These are phyloP conservation scores for Globisporangium splendens DNA, from an alignment of 352 stramenopile species.

Conservation along the genomic window DNA sequence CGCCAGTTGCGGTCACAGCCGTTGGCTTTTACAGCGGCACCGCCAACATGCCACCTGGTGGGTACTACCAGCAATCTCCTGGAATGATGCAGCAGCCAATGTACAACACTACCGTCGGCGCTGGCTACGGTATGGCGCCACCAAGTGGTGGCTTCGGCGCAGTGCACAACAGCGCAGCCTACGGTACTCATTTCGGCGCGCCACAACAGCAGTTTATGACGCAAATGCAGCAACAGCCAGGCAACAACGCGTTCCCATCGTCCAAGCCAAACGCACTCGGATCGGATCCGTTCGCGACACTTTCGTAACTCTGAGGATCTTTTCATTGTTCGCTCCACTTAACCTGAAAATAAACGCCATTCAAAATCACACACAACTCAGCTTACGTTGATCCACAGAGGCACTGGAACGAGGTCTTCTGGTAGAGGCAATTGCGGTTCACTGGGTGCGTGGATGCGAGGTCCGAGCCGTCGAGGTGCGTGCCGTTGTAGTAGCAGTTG, in stretches of 20 bases:
- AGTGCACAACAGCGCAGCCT: slow-evolving; percentile 11
- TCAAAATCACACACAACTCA: not conserved
- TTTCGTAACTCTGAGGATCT: slow-evolving; percentile 26
- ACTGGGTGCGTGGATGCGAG: slow-evolving; percentile 59
- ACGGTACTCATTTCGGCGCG: slow-evolving; percentile 21
- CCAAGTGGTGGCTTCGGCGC: slow-evolving; percentile 14
- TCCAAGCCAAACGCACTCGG: slow-evolving; percentile 23
- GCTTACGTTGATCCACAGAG: slow-evolving; percentile 62
- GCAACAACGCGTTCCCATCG: slow-evolving; percentile 19
- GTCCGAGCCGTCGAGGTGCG: slow-evolving; percentile 40
- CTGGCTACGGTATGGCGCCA: slow-evolving; percentile 21
- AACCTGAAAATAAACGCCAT: too few species aligned
- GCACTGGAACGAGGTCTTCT: slow-evolving; percentile 61
- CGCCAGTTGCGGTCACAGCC: slow-evolving; percentile 7
- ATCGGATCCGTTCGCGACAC: slow-evolving; percentile 57
- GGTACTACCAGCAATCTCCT: slow-evolving; percentile 20
- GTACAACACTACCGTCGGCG: slow-evolving; percentile 25
- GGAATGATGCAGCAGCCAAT: slow-evolving; percentile 31
- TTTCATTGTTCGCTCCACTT: too few species aligned
- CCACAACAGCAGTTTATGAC: slow-evolving; percentile 41
- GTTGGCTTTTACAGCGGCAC: slow-evolving; percentile 23
- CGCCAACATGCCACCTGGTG: slow-evolving; percentile 13
- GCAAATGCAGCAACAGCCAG: slow-evolving; percentile 8
- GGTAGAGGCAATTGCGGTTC: slow-evolving; percentile 72
- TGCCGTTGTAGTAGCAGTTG: slow-evolving; percentile 68